Conservation (phyloP, 164 flowering plant species). For the Vitis rotundifolia region DNA sequence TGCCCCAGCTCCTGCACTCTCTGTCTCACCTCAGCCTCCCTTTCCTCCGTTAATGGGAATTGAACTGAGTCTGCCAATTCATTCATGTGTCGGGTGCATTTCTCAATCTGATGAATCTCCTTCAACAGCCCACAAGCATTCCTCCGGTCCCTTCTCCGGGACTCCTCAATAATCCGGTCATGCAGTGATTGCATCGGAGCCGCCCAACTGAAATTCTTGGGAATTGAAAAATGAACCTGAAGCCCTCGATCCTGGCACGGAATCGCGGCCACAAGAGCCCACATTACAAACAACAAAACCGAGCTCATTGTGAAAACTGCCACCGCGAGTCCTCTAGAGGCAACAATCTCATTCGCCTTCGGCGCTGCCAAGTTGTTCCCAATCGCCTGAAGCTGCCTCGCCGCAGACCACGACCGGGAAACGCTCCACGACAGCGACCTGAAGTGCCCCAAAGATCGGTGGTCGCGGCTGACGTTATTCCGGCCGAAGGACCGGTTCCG, state of each 20-base stretch:
- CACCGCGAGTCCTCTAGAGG: conserved; percentile 62
- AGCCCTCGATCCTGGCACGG: conserved; percentile 97
- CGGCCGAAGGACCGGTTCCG: conserved; percentile 85
- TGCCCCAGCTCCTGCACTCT: conserved; percentile 50
- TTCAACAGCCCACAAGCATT: conserved; percentile 70
- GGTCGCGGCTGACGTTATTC: conserved; percentile 31
- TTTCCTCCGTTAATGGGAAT: conserved; percentile 66
- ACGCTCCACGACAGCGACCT: conserved; percentile 94
- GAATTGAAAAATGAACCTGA: conserved; percentile 62
- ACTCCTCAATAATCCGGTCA: conserved; percentile 78
- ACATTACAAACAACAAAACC: conserved; percentile 71
- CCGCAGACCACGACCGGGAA: conserved; percentile 84
- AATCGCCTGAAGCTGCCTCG: conserved; percentile 85
- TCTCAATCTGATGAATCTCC: conserved; percentile 82
- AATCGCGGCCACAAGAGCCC: conserved; percentile 93
- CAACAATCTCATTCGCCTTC: conserved; percentile 49
- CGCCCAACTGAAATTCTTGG: conserved; percentile 73
- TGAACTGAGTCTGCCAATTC: conserved; percentile 64
- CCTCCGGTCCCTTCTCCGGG: conserved; percentile 72
- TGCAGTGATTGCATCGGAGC: conserved; percentile 59
- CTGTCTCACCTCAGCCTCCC: conserved; percentile 60
- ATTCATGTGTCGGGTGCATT: conserved; percentile 49
- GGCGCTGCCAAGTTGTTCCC: conserved; percentile 66
- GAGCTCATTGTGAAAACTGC: conserved; percentile 75
- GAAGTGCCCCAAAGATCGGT: conserved; percentile 49